Evolutionary conservation across 2,329 filamentous ascomycete species (phyloP).

Genomic region (Diaporthe vexans): DNA sequence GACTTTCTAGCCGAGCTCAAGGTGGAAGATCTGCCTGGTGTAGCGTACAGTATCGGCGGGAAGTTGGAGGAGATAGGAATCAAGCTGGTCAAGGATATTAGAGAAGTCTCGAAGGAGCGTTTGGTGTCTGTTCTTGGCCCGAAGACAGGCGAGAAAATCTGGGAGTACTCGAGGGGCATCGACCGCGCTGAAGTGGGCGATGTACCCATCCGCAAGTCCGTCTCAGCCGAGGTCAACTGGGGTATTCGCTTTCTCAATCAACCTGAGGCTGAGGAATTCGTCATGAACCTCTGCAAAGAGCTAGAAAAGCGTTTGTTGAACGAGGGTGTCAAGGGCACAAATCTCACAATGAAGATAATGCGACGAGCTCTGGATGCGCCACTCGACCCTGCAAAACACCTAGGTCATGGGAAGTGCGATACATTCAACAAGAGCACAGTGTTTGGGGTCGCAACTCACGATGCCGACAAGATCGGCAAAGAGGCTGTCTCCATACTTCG

Average conservation of each 20-base stretch:
- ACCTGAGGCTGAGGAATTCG: conserved; percentile 93
- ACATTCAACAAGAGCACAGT: conserved; percentile 89
- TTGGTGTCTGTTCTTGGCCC: conserved; percentile 83
- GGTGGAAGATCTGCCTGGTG: conserved; percentile 87
- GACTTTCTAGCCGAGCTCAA: conserved; percentile 82
- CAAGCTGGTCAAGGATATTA: conserved; percentile 85
- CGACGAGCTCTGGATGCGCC: conserved; percentile 87
- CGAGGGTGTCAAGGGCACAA: conserved; percentile 87
- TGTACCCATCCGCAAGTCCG: conserved; percentile 88
- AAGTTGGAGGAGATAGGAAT: conserved; percentile 91
- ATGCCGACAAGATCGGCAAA: conserved; percentile 77
- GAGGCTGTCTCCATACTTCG: conserved; percentile 89
- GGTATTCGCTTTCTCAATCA: conserved; percentile 95
- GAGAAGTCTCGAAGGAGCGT: conserved; percentile 81
- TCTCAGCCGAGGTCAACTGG: conserved; percentile 98
- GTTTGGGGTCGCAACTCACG: conserved; percentile 88
- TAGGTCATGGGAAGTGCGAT: conserved; percentile 96
- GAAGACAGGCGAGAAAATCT: conserved; percentile 92
- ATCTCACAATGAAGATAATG: conserved; percentile 97
- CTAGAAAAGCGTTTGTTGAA: conserved; percentile 84
- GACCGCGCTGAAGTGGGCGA: conserved; percentile 89
- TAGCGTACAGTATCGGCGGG: conserved; percentile 89
- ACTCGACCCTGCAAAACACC: conserved; percentile 90
- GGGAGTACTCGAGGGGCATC: conserved; percentile 91
- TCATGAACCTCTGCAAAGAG: conserved; percentile 87